Base-by-base conservation (phyloP, 148 eudicot species). In the Silene conica region DNA sequence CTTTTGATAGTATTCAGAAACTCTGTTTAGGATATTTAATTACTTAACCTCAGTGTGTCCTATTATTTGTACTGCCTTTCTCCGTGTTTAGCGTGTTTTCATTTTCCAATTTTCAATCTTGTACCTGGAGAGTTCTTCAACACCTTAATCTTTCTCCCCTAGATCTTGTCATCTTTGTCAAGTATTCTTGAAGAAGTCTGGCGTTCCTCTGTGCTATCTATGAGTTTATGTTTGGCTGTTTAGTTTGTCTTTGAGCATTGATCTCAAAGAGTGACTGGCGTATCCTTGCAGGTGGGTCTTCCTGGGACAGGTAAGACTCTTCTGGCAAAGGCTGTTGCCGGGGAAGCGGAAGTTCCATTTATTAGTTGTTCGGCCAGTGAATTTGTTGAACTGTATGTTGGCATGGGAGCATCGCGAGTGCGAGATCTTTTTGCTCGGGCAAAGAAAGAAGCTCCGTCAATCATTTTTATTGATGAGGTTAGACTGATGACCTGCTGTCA, bases 281-380 rank as follows among this genome's bases (percentile, higher is more conserved):
- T 84, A 78, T 48, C 83, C 71, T 79, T 82, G 83, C 86, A 94
- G 98, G 98, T 94, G 79, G 98, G 97, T 79, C 98, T 89, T 77
- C 98, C 98, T 74, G 98, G 98, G 82, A 94, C 98, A 64, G 98
- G 98, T 77, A 94, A 94, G 82, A 91, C 98, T 74, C 93, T 94
- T 70, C 76, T 94, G 68, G 98, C 98, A 74, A 94, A 94, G 88
- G 98, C 98, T 69, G 98, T 94, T 73, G 98, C 98, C 63, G 98
- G 98, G 73, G 98, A 94, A 86, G 98, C 98, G 77, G 96, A 91
- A 13, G 97, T 94, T 45, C 98, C 98, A 62, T 94, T 94, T 79
- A 89, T 94, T 70, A 94, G 96, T 77, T 91, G 97, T 79, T 94
- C 98, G 72, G 96, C 96, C n/a, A 94, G 98, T 83, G 98, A 94